Evolutionary conservation across 2,329 filamentous ascomycete genomes (phyloP).

Genomic region (Alternaria incomplexa): DNA sequence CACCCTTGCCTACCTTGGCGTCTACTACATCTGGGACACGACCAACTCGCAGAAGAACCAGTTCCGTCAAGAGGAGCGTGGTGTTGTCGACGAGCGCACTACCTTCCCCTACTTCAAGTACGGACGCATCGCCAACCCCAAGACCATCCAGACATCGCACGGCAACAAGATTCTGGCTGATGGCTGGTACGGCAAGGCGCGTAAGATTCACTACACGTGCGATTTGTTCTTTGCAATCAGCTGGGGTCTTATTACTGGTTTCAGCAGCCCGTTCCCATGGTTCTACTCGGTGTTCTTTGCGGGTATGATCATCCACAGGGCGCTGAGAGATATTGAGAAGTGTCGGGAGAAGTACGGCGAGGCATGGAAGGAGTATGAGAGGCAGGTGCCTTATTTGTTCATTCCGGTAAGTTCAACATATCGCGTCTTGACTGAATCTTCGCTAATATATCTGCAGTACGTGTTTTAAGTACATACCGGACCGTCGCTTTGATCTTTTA

Average conservation of each 20-base stretch:
- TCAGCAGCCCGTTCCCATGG: slow-evolving; percentile 83
- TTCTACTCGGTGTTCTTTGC: slow-evolving; percentile 86
- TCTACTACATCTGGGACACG: slow-evolving; percentile 93
- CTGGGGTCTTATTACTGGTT: slow-evolving; percentile 84
- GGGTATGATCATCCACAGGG: slow-evolving; percentile 80
- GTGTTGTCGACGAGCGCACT: slow-evolving; percentile 70
- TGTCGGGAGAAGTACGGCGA: slow-evolving; percentile 82
- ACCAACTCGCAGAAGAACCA: slow-evolving; percentile 93
- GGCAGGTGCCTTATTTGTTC: slow-evolving; percentile 80
- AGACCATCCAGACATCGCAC: slow-evolving; percentile 73
- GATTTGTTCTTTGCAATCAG: slow-evolving; percentile 78
- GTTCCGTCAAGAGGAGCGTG: slow-evolving; percentile 81
- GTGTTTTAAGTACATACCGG: background rate
- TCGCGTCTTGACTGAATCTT: too few species aligned
- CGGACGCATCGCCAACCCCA: slow-evolving; percentile 81
- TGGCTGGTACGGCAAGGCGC: slow-evolving; percentile 77
- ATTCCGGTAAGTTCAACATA: slow-evolving; percentile 63
- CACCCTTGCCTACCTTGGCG: slow-evolving; percentile 75
- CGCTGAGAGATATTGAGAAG: slow-evolving; percentile 74
- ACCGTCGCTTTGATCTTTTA: background rate
- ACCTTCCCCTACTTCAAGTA: slow-evolving; percentile 92
- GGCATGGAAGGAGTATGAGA: slow-evolving; percentile 81
- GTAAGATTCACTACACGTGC: slow-evolving; percentile 83
- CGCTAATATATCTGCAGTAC: background rate
- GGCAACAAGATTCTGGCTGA: slow-evolving; percentile 81